Conservation (phyloP, 2,329 filamentous ascomycete genomes). For the Diaporthe batatas region DNA sequence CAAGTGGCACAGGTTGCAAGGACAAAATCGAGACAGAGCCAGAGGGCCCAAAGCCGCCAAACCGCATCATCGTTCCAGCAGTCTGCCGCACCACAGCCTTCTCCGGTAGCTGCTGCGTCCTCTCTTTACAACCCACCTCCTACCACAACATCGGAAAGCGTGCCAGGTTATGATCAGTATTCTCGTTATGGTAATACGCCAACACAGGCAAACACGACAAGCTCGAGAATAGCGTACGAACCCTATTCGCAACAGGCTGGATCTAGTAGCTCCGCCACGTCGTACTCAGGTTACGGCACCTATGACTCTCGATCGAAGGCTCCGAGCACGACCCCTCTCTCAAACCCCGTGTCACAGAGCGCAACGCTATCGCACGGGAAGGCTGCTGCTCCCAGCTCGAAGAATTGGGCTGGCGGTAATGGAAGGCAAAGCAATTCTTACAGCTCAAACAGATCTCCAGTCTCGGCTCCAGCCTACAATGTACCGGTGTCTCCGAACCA, state of each 20-base stretch:
- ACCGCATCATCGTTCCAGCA: constrained; percentile 44
- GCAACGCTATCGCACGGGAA: constrained; percentile 35
- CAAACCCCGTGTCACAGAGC: constrained; percentile 46
- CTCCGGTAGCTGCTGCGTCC: constrained; percentile 38
- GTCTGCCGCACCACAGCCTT: constrained; percentile 32
- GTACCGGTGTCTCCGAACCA: constrained; percentile 45
- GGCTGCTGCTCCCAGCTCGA: constrained; percentile 45
- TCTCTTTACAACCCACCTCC: constrained; percentile 42
- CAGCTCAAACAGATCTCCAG: constrained; percentile 46
- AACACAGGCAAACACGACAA: constrained; percentile 42
- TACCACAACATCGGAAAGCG: constrained; percentile 40
- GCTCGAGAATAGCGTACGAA: constrained; percentile 49
- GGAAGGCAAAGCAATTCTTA: constrained; percentile 48
- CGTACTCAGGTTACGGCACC: constrained; percentile 47
- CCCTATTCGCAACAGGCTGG: constrained; percentile 50
- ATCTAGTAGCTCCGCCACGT: constrained; percentile 37
- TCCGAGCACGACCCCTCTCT: constrained; percentile 42
- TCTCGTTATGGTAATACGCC: constrained; percentile 43
- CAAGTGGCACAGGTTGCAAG: constrained; percentile 45
- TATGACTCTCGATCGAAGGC: constrained; percentile 44
- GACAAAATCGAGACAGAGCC: constrained; percentile 52
- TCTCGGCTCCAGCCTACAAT: constrained; percentile 44
- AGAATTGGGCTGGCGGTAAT: constrained; percentile 48
- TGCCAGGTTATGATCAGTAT: constrained; percentile 45
- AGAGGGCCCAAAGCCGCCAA: constrained; percentile 51